Conservation (phyloP, 2,329 filamentous ascomycete genomes). For the Phaeosphaeriaceae sp. region DNA sequence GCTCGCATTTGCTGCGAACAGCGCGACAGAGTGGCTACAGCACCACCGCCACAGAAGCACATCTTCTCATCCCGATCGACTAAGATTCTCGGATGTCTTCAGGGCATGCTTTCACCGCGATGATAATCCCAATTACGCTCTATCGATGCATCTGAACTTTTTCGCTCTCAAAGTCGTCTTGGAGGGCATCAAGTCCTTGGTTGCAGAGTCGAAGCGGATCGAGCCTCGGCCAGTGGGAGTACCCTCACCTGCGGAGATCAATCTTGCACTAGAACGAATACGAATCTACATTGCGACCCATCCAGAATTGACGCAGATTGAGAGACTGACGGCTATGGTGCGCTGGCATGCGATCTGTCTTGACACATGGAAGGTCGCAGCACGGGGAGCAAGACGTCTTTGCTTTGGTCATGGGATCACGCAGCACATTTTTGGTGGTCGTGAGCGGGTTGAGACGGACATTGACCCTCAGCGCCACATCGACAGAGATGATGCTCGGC, state of each 20-base stretch:
- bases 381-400: not conserved
- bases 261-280: not conserved
- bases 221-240: not conserved
- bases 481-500: not conserved
- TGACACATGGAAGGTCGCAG: not conserved
- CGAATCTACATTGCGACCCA: not conserved
- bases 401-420: conserved; percentile 1
- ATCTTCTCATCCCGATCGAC: not conserved
- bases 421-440: conserved; percentile 1
- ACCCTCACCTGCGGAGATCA: not conserved
- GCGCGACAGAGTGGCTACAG: not conserved
- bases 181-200: not conserved
- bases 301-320: not conserved
- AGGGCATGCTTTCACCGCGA: not conserved
- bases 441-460: not conserved
- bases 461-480: not conserved
- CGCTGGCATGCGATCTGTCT: conserved; percentile 1
- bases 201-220: not conserved
- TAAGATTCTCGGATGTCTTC: not conserved
- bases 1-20: not conserved
- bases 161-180: not conserved
- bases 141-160: not conserved
- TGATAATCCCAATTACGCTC: not conserved
- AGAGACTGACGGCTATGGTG: not conserved
- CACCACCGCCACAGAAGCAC: not conserved